These are phyloP conservation scores for Candida sakaeoensis DNA, from an alignment of 805 yeast species.

Conservation along the genomic window DNA sequence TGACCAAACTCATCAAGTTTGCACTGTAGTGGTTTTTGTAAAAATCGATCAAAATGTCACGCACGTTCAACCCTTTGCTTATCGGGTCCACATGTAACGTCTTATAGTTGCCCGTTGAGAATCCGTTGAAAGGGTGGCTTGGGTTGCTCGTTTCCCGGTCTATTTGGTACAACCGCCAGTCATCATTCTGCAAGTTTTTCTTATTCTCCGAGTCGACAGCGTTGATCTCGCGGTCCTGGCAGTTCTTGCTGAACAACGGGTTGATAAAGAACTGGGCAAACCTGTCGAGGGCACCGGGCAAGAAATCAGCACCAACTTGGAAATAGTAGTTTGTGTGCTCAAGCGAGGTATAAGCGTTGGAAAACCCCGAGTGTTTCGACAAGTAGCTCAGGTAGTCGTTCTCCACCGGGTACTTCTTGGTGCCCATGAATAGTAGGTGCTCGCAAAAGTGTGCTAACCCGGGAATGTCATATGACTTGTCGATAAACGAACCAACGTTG, in stretches of 20 bases:
- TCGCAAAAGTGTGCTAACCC: constrained; percentile 76
- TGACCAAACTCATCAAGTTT: constrained; percentile 81
- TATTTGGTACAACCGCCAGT: constrained; percentile 84
- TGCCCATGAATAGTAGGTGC: constrained; percentile 74
- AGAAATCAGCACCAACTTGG: constrained; percentile 70
- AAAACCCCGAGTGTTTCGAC: constrained; percentile 80
- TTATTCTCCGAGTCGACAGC: constrained; percentile 97
- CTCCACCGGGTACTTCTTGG: constrained; percentile 69
- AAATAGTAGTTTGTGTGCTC: constrained; percentile 89
- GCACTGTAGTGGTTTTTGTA: constrained; percentile 73
- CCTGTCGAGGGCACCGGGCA: constrained; percentile 87
- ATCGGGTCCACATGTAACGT: constrained; percentile 72
- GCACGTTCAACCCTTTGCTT: constrained; percentile 60
- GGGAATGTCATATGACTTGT: constrained; percentile 52
- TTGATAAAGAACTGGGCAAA: constrained; percentile 88
- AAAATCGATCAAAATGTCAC: constrained; percentile 77
- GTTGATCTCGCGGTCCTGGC: constrained; percentile 87
- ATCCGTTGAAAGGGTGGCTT: constrained; percentile 79
- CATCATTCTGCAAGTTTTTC: constrained; percentile 85
- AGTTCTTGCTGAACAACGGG: constrained; percentile 69
- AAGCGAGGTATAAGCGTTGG: constrained; percentile 89
- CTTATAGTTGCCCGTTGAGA: constrained; percentile 81
- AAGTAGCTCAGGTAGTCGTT: constrained; percentile 71
- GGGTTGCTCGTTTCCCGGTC: constrained; percentile 72
- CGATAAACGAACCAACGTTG: constrained; percentile 72